phyloP scores from a whole-genome alignment of 2,329 filamentous ascomycete genomes.

The Cryphonectria parasitica region DNA sequence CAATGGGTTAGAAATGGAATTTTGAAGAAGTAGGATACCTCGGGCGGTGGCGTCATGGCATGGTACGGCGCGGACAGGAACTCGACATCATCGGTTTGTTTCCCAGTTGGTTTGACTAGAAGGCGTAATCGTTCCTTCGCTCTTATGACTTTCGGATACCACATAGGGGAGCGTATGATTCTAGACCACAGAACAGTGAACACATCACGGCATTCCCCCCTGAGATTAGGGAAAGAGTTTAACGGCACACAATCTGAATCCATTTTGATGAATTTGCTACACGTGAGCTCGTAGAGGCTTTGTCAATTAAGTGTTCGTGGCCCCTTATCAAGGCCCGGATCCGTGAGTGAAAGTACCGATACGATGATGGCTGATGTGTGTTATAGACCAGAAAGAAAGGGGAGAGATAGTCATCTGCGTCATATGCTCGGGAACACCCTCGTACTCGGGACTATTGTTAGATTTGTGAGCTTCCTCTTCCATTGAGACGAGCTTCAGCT shows the following conservation, averaged over 20 bases:
- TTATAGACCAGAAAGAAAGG: no score
- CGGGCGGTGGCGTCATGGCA: background rate
- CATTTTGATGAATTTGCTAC: background rate
- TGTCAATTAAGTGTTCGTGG: background rate
- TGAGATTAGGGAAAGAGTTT: background rate
- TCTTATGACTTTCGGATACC: slow-evolving; percentile 24
- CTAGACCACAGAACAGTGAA: slow-evolving; percentile 8
- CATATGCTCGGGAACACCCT: no score
- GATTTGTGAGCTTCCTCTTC: no score
- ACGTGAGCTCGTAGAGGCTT: background rate
- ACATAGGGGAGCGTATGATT: slow-evolving; percentile 16
- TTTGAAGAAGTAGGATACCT: background rate
- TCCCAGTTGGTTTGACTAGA: background rate
- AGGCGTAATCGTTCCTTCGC: slow-evolving; percentile 16
- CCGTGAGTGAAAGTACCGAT: background rate
- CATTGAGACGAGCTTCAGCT: no score
- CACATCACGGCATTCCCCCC: background rate
- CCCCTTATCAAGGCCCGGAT: background rate
- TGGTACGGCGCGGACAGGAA: background rate
- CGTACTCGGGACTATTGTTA: no score
- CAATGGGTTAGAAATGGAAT: background rate
- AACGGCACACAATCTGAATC: background rate
- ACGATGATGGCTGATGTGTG: no score
- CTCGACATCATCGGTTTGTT: slow-evolving; percentile 5
- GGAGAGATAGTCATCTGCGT: no score